These are phyloP conservation scores for Ochetophila trinervis DNA, from an alignment of 306 rosid species.

Conservation along the genomic window DNA sequence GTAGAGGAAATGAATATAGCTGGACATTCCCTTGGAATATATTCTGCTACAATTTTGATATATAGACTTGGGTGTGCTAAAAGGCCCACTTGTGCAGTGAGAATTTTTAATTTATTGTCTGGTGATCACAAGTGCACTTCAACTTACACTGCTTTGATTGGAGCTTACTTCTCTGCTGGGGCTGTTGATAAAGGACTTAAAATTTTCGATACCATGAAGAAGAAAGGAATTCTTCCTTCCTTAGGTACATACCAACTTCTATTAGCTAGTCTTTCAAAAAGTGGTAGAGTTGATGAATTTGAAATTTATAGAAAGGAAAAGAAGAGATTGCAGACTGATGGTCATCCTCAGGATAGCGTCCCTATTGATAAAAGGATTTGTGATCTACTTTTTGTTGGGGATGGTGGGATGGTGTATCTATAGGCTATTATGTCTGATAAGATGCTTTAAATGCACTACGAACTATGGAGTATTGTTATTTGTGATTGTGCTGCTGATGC, in stretches of 20 bases:
- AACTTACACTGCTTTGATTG: slow-evolving; percentile 74
- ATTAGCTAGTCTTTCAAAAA: slow-evolving; percentile 50
- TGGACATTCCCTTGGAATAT: slow-evolving; percentile 67
- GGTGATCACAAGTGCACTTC: slow-evolving; percentile 59
- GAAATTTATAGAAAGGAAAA: slow-evolving; percentile 53
- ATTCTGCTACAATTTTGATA: slow-evolving; percentile 52
- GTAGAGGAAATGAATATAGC: slow-evolving; percentile 53
- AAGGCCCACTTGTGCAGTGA: slow-evolving; percentile 47
- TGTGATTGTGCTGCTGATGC: too few species aligned
- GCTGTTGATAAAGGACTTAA: slow-evolving; percentile 58
- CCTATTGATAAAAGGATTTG: slow-evolving; percentile 58
- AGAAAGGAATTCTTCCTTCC: slow-evolving; percentile 45
- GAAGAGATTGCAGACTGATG: slow-evolving; percentile 39
- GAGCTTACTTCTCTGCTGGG: slow-evolving; percentile 56
- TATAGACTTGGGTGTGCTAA: slow-evolving; percentile 59
- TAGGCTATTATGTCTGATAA: not conserved
- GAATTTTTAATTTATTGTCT: slow-evolving; percentile 57
- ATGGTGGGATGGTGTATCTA: not conserved
- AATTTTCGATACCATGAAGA: slow-evolving; percentile 49
- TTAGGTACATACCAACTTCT: slow-evolving; percentile 65
- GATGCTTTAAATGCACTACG: not conserved
- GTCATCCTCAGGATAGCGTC: slow-evolving; percentile 28
- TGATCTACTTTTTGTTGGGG: slow-evolving; percentile 55
- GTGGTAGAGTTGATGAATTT: slow-evolving; percentile 54
- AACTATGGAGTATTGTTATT: not conserved